Evolutionary conservation across 176 grass and related monocot species (phyloP), one percentile per base, ranked within the genome.

Genomic region (Juncus inflexus): DNA sequence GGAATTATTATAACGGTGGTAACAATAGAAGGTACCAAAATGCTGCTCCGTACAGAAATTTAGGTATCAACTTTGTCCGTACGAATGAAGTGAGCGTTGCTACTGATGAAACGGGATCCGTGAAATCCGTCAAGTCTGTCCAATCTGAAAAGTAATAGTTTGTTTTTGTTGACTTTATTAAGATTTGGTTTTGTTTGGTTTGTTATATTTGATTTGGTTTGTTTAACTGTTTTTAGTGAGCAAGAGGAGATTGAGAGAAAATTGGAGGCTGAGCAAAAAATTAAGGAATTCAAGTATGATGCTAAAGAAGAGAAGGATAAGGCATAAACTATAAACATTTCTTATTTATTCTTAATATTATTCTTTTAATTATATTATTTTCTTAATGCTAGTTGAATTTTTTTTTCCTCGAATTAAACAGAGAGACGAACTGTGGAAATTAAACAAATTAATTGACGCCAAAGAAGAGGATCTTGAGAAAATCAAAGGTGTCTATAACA

Each of bases 201-300:
- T 37, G 2, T 54, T 35, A 28, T 51, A 35, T 54, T 40, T 37
- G 8, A 40, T 3, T 69, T 1, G 7, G 3, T 8, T 69, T 14
- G 15, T 55, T 40, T 2, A 55, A 55, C 55, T 68, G 9, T 69
- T 55, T 69, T 50, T 7, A 69, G 65, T n/a, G 65, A 69, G 10
- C 11, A 40, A 13, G 40, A 7, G 14, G 49, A 28, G 19, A 28
- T 28, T 28, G 19, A 28, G 19, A 28, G 19, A 28, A 28, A 28
- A 28, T 28, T 28, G 55, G 65, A 54, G 10, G 14, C 11, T 40
- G 50, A 40, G 35, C 15, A 69, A 69, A 69, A 69, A 69, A 9
- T 69, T 3, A 40, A 69, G 50, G 49, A 15, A 0, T 69, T 55
- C 15, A 69, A 55, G 55, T 69, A 69, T 12, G 12, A 69, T 4